These are phyloP conservation scores for Cavenderia fasciculata DNA, from an alignment of 78 protist genomes.

Conservation along the genomic window DNA sequence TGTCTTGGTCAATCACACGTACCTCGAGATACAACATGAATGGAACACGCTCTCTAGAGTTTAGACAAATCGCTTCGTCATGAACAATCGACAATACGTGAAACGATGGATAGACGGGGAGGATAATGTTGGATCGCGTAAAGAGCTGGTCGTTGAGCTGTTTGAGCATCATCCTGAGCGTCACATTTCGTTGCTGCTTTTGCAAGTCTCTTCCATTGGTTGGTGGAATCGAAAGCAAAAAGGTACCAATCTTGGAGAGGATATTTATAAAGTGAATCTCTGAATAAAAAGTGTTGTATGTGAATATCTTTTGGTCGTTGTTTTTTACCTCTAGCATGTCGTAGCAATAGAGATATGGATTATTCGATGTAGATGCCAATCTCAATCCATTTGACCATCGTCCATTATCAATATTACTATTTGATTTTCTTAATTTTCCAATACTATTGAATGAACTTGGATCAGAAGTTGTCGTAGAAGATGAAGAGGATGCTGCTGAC, in stretches of 20 bases:
- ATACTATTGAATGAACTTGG: no score
- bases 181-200: constrained; percentile 42
- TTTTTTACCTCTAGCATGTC: not conserved
- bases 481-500: no score
- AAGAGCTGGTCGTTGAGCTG: constrained; percentile 60
- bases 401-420: no score
- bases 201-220: not conserved
- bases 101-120: constrained; percentile 63
- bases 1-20: not conserved
- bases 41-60: constrained; percentile 61
- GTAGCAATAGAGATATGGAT: constrained; percentile 23
- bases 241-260: constrained; percentile 41
- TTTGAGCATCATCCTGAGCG: constrained; percentile 36
- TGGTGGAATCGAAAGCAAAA: constrained; percentile 27
- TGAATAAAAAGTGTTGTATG: constrained; percentile 37
- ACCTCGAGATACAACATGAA: constrained; percentile 35
- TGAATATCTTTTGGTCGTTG: not conserved
- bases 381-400: no score
- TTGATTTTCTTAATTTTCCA: no score
- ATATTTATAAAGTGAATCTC: constrained; percentile 50
- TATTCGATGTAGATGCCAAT: constrained; percentile 26
- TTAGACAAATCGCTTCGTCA: constrained; percentile 53
- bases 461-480: no score
- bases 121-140: not conserved
- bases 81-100: constrained; percentile 7